Evolutionary conservation across 148 eudicot species (phyloP), one percentile per base, ranked within the genome.

Genomic region (Silene uniflora): DNA sequence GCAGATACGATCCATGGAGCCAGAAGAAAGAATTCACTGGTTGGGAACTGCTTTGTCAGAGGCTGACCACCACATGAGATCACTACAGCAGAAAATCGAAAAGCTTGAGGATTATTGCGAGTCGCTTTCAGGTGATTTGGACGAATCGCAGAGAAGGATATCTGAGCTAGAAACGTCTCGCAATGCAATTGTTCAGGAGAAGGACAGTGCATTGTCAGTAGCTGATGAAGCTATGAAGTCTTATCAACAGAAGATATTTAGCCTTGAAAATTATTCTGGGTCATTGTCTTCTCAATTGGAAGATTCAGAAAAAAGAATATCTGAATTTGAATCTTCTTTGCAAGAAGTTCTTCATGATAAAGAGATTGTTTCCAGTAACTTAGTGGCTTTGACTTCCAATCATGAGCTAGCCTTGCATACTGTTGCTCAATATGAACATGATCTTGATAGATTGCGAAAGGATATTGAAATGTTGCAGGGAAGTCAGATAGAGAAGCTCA

Each of bases 1-100:
- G 35, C 97, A 90, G 79, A 83, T 92, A 74, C 88, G 90, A 49
- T 88, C 97, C 23, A 73, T 92, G 93, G 98, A 96, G 83, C 97
- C 98, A 19, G 99, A 88, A 82, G 97, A 89, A 79, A 85, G 93
- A 90, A 88, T 96, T 84, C 92, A 88, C 85, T 96, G 97, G 97
- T 76, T 96, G 82, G 91, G 84, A 73, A 85, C 83, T 83, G 93
- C 94, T 61, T 80, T 96, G 77, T 91, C 93, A 17, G 98, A 91
- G 80, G 89, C 97, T 60, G 85, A 90, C 81, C 82, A 86, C 69
- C 91, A 78, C 62, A 88, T 89, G 81, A 75, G 83, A 75, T 87
- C 92, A 68, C 94, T 95, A 76, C 99, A 92, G 91, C 91, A 89
- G 81, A 89, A 88, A 84, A 83, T 89, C 81, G 85, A 91, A 74